Conservation (phyloP, 2,329 filamentous ascomycete species). For the Aspergillus sp. region DNA sequence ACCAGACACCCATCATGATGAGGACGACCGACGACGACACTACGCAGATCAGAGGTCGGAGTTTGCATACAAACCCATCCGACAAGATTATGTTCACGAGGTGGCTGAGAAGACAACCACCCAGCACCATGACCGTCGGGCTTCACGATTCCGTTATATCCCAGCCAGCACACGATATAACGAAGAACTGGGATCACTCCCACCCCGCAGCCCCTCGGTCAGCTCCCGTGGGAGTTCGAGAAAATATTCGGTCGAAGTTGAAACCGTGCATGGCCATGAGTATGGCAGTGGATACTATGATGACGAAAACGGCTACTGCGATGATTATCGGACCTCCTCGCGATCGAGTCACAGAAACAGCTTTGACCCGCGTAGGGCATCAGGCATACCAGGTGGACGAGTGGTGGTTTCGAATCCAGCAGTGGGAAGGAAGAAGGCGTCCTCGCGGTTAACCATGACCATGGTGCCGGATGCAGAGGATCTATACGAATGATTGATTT, state of each 20-base stretch:
- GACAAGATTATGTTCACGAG: slow-evolving; percentile 25
- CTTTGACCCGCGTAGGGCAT: background rate
- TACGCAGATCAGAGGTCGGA: slow-evolving; percentile 9
- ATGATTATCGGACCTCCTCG: too few species aligned
- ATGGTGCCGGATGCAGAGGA: slow-evolving; percentile 36
- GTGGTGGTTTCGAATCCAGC: too few species aligned
- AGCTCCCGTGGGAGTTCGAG: slow-evolving; percentile 2
- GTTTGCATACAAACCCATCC: slow-evolving; percentile 31
- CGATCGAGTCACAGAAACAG: slow-evolving; percentile 10
- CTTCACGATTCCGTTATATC: slow-evolving; percentile 28
- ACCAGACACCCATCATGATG: slow-evolving; percentile 5
- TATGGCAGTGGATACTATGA: too few species aligned
- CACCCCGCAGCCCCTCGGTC: slow-evolving; percentile 12
- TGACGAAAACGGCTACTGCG: too few species aligned
- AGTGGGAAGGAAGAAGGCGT: background rate
- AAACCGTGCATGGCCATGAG: too few species aligned
- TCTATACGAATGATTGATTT: slow-evolving; percentile 22
- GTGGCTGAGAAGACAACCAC: slow-evolving; percentile 16
- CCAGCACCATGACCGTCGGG: slow-evolving; percentile 1
- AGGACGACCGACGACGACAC: slow-evolving; percentile 1
- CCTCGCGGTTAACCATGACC: slow-evolving; percentile 22
- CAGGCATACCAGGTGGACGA: too few species aligned
- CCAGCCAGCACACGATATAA: slow-evolving; percentile 22
- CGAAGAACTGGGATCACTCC: slow-evolving; percentile 10
- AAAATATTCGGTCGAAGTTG: too few species aligned